phyloP scores from a whole-genome alignment of 140 eudicot genomes.

The Oenanthe javanica region DNA sequence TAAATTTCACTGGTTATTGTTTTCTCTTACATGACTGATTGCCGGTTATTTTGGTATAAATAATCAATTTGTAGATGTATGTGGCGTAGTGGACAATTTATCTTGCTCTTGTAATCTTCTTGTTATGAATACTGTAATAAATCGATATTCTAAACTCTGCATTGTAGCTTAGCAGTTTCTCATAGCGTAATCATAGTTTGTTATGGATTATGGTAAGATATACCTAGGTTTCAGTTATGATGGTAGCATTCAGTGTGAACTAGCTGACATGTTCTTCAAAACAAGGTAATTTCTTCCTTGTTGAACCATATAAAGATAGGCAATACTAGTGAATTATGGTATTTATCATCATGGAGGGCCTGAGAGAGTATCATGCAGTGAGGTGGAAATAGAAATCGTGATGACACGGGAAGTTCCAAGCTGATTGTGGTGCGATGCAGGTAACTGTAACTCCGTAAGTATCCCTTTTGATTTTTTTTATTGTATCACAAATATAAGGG shows the following conservation, averaged over 20 bases:
- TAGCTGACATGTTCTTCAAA: neutral
- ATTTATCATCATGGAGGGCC: neutral
- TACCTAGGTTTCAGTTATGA: neutral
- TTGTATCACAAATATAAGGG: constrained; percentile 18
- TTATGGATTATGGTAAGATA: neutral
- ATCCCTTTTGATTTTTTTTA: constrained; percentile 7
- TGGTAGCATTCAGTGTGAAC: neutral
- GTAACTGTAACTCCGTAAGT: neutral
- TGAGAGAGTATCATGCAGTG: neutral
- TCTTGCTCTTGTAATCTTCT: neutral
- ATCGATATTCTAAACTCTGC: neutral
- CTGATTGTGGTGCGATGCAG: neutral
- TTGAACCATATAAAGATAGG: neutral
- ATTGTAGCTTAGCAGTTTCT: neutral
- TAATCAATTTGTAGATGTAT: neutral
- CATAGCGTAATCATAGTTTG: neutral
- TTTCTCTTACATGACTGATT: neutral
- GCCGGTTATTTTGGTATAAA: neutral
- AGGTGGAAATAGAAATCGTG: neutral
- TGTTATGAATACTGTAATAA: neutral
- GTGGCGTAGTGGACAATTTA: neutral
- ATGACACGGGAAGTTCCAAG: neutral
- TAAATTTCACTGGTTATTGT: neutral
- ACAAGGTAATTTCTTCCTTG: neutral
- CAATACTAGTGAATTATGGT: neutral